Evolutionary conservation across 495 filamentous ascomycete species (phyloP).

Genomic region (Bryoglossum gracile): DNA sequence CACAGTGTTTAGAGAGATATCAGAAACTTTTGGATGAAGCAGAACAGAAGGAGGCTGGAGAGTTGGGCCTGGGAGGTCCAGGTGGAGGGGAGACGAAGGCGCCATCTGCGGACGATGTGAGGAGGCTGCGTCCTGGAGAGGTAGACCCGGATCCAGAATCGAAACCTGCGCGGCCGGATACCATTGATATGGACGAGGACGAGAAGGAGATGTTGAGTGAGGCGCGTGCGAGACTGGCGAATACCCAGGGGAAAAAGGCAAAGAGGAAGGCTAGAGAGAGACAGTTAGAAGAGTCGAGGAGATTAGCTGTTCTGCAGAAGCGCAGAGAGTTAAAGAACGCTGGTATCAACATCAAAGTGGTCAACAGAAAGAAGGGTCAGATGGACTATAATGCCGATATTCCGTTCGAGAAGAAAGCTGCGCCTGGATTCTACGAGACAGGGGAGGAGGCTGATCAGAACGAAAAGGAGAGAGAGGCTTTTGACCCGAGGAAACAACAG

Average conservation of each 20-base stretch:
- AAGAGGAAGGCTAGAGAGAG: constrained; percentile 95
- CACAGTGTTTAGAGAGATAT: constrained; percentile 93
- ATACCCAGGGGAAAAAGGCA: constrained; percentile 98
- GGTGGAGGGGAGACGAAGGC: constrained; percentile 81
- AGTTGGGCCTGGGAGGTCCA: constrained; percentile 80
- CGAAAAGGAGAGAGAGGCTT: constrained; percentile 79
- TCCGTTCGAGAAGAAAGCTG: constrained; percentile 88
- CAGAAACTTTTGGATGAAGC: constrained; percentile 95
- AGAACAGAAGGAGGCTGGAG: constrained; percentile 74
- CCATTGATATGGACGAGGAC: constrained; percentile 96
- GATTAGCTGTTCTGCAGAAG: constrained; percentile 87
- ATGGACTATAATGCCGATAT: constrained; percentile 99
- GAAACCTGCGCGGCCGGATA: constrained; percentile 93
- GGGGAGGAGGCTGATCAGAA: constrained; percentile 70
- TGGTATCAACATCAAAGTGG: constrained; percentile 95
- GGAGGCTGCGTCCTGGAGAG: constrained; percentile 83
- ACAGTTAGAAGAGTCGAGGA: constrained; percentile 88
- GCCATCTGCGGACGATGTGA: constrained; percentile 89
- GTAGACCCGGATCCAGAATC: constrained; percentile 94
- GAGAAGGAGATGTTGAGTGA: constrained; percentile 99
- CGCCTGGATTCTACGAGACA: constrained; percentile 91
- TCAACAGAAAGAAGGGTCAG: constrained; percentile 85
- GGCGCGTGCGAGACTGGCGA: constrained; percentile 89
- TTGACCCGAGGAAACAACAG: constrained; percentile 92
- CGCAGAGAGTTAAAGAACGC: constrained; percentile 93